Base-by-base conservation (phyloP, 164 flowering plant genomes). In the Piper longum region DNA sequence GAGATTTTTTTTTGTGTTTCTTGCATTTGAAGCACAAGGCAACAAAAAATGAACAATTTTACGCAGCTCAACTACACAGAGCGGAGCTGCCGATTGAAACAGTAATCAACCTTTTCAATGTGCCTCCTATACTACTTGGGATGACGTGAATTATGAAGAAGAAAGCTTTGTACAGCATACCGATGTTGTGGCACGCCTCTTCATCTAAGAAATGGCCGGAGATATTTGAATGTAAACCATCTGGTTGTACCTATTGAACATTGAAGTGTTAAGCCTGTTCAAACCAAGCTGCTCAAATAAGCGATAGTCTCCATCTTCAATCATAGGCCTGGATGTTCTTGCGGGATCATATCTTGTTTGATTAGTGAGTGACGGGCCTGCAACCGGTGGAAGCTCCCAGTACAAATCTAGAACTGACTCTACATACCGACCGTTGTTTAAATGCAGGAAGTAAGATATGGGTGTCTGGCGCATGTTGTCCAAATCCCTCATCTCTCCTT, bases 311-410 rank as follows among this genome's bases (percentile, higher is more conserved):
- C 97, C 99, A 72, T 95, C 99, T 77, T 90, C 96, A 56, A 95
- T 81, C 54, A 91, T 82, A 5, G 97, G 99, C 51, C 64, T 74
- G 0, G 80, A 16, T 4, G 82, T 72, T 55, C 96, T 92, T 40
- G 97, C 96, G 51, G 97, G 99, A 76, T 95, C 99, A 66, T 88
- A 91, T 71, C 97, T 81, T 16, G 91, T 83, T 70, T 95, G 99
- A 76, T 91, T 97, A 18, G 97, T 95, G 19, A 95, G 89, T 36
- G 97, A 95, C 54, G 97, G 96, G 39, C 99, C 99, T 7, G 99
- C 99, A 41, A 85, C 93, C 0, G 99, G 99, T 41, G 99, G 97
- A 3, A 91, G 83, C 67, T 95, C 97, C 97, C 99, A 95, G 54
- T 95, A 95, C 14, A 91, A 85, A 66, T 95, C 93, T 3, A 95